Percentiles rank a stretch among this genome's conserved stretches.
Conservation (phyloP, 306 rosid genomes). For the Mimosa pudica region DNA sequence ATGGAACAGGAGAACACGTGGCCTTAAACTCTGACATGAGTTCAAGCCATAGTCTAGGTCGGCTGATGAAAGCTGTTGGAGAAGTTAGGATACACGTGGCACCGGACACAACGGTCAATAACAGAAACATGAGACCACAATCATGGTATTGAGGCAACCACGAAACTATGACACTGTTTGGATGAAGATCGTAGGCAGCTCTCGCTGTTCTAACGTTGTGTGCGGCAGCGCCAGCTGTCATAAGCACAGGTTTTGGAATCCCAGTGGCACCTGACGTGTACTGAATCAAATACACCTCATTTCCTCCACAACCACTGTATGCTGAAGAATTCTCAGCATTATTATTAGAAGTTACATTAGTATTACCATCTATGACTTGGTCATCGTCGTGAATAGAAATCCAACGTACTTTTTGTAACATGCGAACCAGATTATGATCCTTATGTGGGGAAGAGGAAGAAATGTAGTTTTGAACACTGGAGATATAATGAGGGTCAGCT, state of each 20-base stretch:
- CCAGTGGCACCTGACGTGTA: conserved; percentile 88
- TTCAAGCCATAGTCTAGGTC: conserved; percentile 77
- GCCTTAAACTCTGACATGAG: conserved; percentile 63
- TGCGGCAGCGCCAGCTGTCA: conserved; percentile 73
- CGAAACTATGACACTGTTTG: conserved; percentile 62
- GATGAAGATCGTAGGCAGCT: conserved; percentile 77
- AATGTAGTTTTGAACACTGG: conserved; percentile 39
- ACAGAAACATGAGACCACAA: conserved; percentile 81
- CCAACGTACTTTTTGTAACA: conserved; percentile 54
- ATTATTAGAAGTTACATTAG: not conserved
- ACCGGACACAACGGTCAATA: conserved; percentile 65
- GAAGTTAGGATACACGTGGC: conserved; percentile 71
- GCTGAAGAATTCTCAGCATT: not conserved
- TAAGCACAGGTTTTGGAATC: conserved; percentile 74
- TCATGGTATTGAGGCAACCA: conserved; percentile 94
- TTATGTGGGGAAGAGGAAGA: conserved; percentile 31
- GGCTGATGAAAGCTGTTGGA: conserved; percentile 52
- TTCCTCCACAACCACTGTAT: conserved; percentile 52
- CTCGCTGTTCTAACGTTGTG: conserved; percentile 75
- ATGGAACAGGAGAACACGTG: conserved; percentile 82
- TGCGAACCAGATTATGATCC: conserved; percentile 38
- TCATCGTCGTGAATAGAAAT: conserved; percentile 42
- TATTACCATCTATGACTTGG: conserved; percentile 30
- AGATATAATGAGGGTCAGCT: conserved; percentile 57
- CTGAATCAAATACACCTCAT: conserved; percentile 67